Evolutionary conservation across 2,329 filamentous ascomycete species (phyloP).

Genomic region (Penicillium sp.): DNA sequence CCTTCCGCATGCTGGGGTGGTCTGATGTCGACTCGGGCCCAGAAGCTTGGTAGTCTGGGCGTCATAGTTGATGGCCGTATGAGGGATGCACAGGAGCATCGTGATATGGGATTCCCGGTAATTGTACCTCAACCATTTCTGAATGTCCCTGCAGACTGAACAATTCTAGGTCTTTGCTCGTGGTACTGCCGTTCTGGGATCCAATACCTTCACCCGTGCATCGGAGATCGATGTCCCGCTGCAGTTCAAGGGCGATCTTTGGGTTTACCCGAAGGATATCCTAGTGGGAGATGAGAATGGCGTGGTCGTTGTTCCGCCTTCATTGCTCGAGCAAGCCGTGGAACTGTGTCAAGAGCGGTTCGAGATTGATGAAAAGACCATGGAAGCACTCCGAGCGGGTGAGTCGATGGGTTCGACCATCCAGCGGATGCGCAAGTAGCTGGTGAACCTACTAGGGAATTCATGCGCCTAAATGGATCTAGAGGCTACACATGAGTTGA

Average conservation of each 20-base stretch:
- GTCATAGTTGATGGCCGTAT: slow-evolving; percentile 17
- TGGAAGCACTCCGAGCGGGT: slow-evolving; percentile 15
- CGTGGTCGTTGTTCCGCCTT: slow-evolving; percentile 15
- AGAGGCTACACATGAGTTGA: background rate
- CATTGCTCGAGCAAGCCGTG: slow-evolving; percentile 11
- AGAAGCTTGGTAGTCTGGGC: slow-evolving; percentile 11
- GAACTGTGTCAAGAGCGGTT: slow-evolving; percentile 16
- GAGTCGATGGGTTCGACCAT: slow-evolving; percentile 15
- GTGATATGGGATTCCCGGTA: slow-evolving; percentile 16
- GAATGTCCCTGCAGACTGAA: background rate
- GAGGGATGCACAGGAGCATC: slow-evolving; percentile 13
- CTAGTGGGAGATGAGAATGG: slow-evolving; percentile 19
- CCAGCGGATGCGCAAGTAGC: slow-evolving; percentile 14
- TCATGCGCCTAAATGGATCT: background rate
- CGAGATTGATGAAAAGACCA: slow-evolving; percentile 21
- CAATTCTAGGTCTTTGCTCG: slow-evolving; percentile 11
- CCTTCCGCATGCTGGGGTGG: slow-evolving; percentile 17
- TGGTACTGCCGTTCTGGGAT: slow-evolving; percentile 14
- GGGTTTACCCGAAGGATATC: slow-evolving; percentile 15
- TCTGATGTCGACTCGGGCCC: slow-evolving; percentile 17
- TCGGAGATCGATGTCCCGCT: slow-evolving; percentile 17
- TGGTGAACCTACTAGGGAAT: background rate
- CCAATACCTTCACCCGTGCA: slow-evolving; percentile 15
- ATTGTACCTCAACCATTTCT: background rate
- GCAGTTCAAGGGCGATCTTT: slow-evolving; percentile 16